These are phyloP conservation scores for Sporothrix variecibatus DNA, from an alignment of 2,329 filamentous ascomycete genomes.

Conservation along the genomic window DNA sequence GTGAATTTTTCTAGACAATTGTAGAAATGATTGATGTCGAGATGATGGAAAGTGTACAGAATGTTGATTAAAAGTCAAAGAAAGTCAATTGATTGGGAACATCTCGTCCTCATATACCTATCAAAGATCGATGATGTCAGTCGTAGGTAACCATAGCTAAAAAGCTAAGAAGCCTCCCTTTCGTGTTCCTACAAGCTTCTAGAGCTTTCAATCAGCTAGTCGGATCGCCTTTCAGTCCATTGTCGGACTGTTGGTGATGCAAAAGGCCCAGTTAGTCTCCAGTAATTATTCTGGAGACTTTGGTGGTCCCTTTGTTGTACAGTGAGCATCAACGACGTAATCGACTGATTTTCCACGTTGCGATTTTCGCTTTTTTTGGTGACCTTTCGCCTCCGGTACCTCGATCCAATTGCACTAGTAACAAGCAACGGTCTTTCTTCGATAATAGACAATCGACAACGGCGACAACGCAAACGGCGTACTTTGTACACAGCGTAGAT, in stretches of 20 bases:
- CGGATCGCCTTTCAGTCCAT: background rate
- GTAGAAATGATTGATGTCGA: background rate
- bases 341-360: background rate
- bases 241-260: background rate
- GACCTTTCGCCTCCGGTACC: background rate
- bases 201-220: background rate
- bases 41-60: background rate
- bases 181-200: background rate
- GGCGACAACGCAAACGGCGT: background rate
- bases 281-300: background rate
- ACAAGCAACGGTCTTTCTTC: background rate
- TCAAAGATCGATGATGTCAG: slow-evolving; percentile 8
- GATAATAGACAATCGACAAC: background rate
- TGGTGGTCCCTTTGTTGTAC: background rate
- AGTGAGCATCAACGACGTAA: slow-evolving; percentile 7
- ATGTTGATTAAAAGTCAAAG: background rate
- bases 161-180: background rate
- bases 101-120: background rate
- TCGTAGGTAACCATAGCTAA: background rate
- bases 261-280: background rate
- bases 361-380: background rate
- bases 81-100: background rate
- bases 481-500: background rate
- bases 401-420: background rate
- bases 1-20: background rate